Percentiles rank a stretch among this genome's conserved stretches.
These are phyloP conservation scores for Chalaropsis ovoidea DNA, from an alignment of 2,329 filamentous ascomycete species.

Conservation along the genomic window DNA sequence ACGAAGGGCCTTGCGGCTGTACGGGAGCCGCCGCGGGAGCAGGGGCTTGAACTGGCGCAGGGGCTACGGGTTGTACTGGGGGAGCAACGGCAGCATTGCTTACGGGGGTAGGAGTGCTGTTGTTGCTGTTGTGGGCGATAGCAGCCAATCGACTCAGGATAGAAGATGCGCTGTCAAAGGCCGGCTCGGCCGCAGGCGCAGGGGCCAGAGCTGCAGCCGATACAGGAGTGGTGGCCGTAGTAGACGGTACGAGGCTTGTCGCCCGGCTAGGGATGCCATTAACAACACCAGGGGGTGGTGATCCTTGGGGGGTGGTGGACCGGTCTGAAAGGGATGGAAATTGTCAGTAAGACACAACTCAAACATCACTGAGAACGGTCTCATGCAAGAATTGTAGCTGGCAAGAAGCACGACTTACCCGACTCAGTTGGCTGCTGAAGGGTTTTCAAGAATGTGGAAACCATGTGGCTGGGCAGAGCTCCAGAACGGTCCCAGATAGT, in stretches of 20 bases:
- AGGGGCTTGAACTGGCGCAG: slow-evolving; percentile 23
- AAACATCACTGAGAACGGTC: background rate
- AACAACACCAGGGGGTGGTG: slow-evolving; percentile 42
- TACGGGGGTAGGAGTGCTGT: slow-evolving; percentile 37
- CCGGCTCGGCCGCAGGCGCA: slow-evolving; percentile 29
- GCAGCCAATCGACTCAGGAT: slow-evolving; percentile 55
- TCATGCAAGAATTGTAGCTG: background rate
- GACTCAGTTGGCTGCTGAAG: slow-evolving; percentile 50
- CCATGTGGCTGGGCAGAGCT: slow-evolving; percentile 74
- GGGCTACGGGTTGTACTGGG: slow-evolving; percentile 23
- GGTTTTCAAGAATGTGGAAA: slow-evolving; percentile 73
- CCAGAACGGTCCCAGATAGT: slow-evolving; percentile 96
- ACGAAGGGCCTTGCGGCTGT: slow-evolving; percentile 15
- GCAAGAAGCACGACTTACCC: slow-evolving; percentile 50
- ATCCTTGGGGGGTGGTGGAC: slow-evolving; percentile 63
- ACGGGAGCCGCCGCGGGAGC: slow-evolving; percentile 32
- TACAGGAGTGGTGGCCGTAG: slow-evolving; percentile 33
- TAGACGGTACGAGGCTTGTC: slow-evolving; percentile 27
- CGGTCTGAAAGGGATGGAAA: slow-evolving; percentile 38
- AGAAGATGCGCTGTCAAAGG: slow-evolving; percentile 42
- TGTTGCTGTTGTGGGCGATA: slow-evolving; percentile 63
- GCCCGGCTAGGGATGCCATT: slow-evolving; percentile 33
- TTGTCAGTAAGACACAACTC: slow-evolving; percentile 14
- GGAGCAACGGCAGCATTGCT: slow-evolving; percentile 34
- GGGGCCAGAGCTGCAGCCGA: slow-evolving; percentile 34